phyloP scores from a whole-genome alignment of 2,329 filamentous ascomycete species.

The Fonsecaea monophora region DNA sequence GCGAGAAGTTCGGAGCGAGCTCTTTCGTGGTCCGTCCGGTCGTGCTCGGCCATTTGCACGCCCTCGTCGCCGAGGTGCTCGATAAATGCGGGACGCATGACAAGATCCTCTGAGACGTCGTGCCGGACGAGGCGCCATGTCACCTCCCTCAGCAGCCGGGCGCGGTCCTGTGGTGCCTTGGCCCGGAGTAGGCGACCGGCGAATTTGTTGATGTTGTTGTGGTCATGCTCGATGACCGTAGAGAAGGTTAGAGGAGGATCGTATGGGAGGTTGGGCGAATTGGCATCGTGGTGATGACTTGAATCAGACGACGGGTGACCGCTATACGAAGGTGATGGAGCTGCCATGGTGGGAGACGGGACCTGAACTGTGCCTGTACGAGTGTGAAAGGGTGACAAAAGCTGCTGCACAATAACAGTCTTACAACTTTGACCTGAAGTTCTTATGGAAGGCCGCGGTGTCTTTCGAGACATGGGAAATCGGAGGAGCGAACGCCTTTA shows the following conservation, averaged over 20 bases:
- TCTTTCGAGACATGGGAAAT: neutral
- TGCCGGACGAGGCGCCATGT: slow-evolving; percentile 38
- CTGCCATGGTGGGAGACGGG: slow-evolving; percentile 1
- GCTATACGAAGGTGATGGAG: neutral
- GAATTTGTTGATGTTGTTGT: slow-evolving; percentile 75
- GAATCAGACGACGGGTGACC: neutral
- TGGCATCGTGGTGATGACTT: neutral
- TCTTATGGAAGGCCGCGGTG: neutral
- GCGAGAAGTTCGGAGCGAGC: slow-evolving; percentile 27
- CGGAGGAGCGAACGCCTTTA: neutral
- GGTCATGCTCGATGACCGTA: slow-evolving; percentile 37
- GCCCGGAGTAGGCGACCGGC: slow-evolving; percentile 82
- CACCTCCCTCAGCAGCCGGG: slow-evolving; percentile 27
- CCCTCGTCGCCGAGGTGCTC: slow-evolving; percentile 30
- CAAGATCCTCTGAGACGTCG: slow-evolving; percentile 38
- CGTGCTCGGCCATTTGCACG: slow-evolving; percentile 34
- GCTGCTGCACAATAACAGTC: neutral
- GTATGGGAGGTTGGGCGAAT: slow-evolving; percentile 4
- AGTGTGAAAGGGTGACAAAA: neutral
- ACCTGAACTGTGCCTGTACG: neutral
- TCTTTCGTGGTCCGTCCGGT: slow-evolving; percentile 35
- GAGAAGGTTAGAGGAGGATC: slow-evolving; percentile 33
- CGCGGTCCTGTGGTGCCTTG: slow-evolving; percentile 52
- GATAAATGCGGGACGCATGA: slow-evolving; percentile 38
- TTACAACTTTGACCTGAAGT: neutral